Base-by-base conservation (phyloP, 106 monocot species). In the Dioscorea zingiberensis region DNA sequence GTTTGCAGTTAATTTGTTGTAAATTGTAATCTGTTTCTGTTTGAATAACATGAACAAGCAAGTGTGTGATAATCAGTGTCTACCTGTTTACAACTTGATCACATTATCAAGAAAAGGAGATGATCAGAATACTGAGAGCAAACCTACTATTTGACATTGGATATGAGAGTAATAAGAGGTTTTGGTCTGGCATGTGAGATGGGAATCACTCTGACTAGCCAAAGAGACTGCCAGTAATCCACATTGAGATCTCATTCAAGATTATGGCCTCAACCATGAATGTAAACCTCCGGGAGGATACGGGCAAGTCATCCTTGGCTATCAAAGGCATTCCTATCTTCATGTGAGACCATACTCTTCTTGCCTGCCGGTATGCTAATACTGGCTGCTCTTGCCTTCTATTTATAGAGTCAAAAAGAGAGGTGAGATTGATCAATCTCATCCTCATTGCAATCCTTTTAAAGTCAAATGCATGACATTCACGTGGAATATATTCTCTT, bases 251-350 rank as follows among this genome's bases (percentile, higher is more conserved):
- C 4, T 51, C 13, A 51, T 8, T 18, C 13, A 13, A 47, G 46
- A 47, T 47, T 47, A 7, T 8, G 13, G n/a, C n/a, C n/a, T n/a
- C 9, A 47, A 13, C 46, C 46, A 47, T 47, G n/a, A 2, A 18
- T 51, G 2, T 16, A 51, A 51, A 51, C 14, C 51, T 51, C 51
- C 4, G 15, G 19, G 18, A 51, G 51, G 51, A 51, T 13, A 5
- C 51, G 19, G 51, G 51, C 51, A 51, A 51, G 51, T 51, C 51
- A 51, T 51, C 51, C 51, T 51, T 51, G 51, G 51, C 51, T 51
- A 51, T 19, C 51, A 51, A 19, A 51, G 51, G 51, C 14, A 51
- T 19, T 51, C 51, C 19, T 51, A 19, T 18, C 18, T 51, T 51
- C 51, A 51, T 51, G 18, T 19, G 18, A 51, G 51, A 19, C 51